phyloP scores from a whole-genome alignment of 2,329 filamentous ascomycete species.

The Kalmusia sp. region DNA sequence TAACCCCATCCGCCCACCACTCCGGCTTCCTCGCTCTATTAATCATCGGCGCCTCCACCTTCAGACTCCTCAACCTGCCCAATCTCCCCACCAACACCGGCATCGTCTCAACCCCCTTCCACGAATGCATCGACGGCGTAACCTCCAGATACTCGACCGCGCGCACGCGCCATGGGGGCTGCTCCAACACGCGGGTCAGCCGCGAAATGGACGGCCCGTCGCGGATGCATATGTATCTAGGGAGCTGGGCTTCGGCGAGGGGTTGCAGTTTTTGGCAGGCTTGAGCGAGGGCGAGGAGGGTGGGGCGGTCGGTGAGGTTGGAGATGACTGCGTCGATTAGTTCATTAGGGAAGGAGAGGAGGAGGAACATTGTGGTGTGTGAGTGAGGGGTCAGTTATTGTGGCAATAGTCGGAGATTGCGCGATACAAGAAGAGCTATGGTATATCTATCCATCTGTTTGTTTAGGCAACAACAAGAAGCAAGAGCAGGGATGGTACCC shows the following conservation, averaged over 20 bases:
- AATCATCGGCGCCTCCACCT: constrained; percentile 5
- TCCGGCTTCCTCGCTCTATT: background rate
- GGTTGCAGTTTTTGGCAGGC: constrained; percentile 6
- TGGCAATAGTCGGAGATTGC: too few species aligned
- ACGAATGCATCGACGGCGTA: background rate
- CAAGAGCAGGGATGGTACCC: too few species aligned
- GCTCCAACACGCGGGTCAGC: background rate
- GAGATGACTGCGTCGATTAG: background rate
- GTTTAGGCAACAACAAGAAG: too few species aligned
- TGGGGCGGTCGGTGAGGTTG: background rate
- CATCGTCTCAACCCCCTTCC: constrained; percentile 5
- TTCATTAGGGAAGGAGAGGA: constrained; percentile 10
- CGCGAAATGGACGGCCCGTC: background rate
- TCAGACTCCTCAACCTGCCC: background rate
- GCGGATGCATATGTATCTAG: constrained; percentile 7
- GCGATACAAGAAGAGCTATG: too few species aligned
- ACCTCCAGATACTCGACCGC: constrained; percentile 1
- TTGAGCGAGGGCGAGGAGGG: constrained; percentile 10
- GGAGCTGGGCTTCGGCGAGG: constrained; percentile 11
- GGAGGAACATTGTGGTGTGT: constrained; percentile 2
- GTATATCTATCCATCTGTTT: too few species aligned
- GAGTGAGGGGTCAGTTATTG: background rate
- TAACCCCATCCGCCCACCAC: background rate
- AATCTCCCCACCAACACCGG: constrained; percentile 7
- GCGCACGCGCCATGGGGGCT: background rate